Evolutionary conservation across 73 alveolate species (phyloP), one percentile per base, ranked within the genome.

Genomic region (Uronychia binucleata): DNA sequence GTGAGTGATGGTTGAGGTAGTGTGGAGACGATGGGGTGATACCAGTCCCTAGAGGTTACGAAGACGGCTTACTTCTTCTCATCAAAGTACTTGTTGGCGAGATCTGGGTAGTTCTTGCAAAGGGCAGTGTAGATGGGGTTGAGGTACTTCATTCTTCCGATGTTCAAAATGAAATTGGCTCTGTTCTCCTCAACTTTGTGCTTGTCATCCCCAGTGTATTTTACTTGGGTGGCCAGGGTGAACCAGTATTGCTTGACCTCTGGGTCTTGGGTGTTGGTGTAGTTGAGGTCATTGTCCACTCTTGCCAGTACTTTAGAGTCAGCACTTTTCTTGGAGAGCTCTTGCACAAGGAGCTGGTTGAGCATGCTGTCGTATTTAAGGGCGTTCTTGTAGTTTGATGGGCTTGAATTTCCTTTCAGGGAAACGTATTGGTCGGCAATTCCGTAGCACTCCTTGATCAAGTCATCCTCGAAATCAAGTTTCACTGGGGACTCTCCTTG

Each of bases 401-500:
- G 67, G 67, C 19, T 5, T 11, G 5, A 26, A 34, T 33, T 34
- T 31, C 93, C 95, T 14, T 75, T 57, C 31, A 28, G 58, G 26
- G 78, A 27, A 35, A 90, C 59, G 81, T 85, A 90, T n/a, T 30
- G 74, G 27, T 90, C 90, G 59, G 95, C 95, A 13, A 90, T 84
- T 30, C 26, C 85, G 33, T 85, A 34, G 35, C 80, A 84, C 57
- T 78, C 84, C 57, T 74, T 57, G 58, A 84, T 58, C 27, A 28
- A 19, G 29, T 78, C 81, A 67, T 90, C 77, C 28, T 81, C 83
- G 81, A 93, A 83, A 77, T 93, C 87, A 80, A 92, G 84, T 33
- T 81, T 91, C 32, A 80, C 89, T 31, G 97, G 96, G 35, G 97
- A 97, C 5, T 46, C 19, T 46, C 67, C 67, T 46, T 46, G 67